Base-by-base conservation (phyloP, 208 protist species). In the Trypanosoma avium region DNA sequence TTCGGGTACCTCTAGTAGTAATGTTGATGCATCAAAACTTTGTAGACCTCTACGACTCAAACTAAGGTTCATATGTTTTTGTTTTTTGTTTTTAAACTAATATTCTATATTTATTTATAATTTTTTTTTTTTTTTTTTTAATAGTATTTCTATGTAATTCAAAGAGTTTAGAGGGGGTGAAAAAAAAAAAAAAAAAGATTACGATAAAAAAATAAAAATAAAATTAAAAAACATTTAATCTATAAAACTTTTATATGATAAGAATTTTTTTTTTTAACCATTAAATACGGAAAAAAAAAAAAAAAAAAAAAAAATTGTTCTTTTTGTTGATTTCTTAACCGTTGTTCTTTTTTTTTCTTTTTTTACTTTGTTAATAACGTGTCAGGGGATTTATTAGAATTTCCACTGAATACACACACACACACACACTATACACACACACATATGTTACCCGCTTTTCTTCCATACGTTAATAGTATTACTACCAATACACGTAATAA, bases 401-500 rank as follows among this genome's bases (percentile, higher is more conserved):
- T 52, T 19, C 24, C 21, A 55, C 22, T 26, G 19, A 22, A 58
- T 4, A 26, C 32, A 71, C n/a, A 70, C 40, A 43, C 30, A 17
- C 15, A 40, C 1, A 33, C 6, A 57, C 9, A 55, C 49, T 32
- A 36, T 55, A 9, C 49, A 3, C 15, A 40, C 29, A 33, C 6
- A 66, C 2, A n/a, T n/a, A n/a, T n/a, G n/a, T 54, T 64, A 77
- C 6, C 71, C 65, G 61, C 71, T 77, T 63, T 89, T 89, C 66
- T 96, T 96, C 79, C 81, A 93, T 10, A 94, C 74, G 57, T 96
- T 96, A 26, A 92, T 49, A 12, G 73, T 78, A 54, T 94, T 94
- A 65, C 85, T 93, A 27, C 90, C 90, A 6, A 96, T 61, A 67
- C 90, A 96, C 9, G 90, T 94, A 54, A 96, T 77, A n/a, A 96